phyloP scores from a whole-genome alignment of 495 filamentous ascomycete species.

The Xylaria scruposa region DNA sequence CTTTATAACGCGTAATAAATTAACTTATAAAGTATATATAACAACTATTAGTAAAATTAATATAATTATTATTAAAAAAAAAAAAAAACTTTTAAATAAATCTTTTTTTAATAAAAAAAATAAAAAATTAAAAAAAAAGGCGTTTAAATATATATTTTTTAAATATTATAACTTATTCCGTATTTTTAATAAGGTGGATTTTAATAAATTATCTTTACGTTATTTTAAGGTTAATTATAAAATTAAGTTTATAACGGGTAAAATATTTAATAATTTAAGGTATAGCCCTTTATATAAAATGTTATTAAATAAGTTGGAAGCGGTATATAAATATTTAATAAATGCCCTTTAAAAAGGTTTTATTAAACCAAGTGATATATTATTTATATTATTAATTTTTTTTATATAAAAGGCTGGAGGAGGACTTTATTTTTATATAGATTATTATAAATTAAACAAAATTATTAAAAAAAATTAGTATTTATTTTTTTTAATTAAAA shows the following conservation, averaged over 20 bases:
- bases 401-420: background rate
- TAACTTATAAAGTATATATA: background rate
- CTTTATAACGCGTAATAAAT: background rate
- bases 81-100: background rate
- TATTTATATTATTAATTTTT: background rate
- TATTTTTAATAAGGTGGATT: background rate
- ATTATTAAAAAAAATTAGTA: background rate
- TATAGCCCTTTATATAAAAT: background rate
- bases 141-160: background rate
- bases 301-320: background rate
- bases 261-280: background rate
- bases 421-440: background rate
- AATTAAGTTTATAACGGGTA: background rate
- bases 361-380: background rate
- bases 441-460: background rate
- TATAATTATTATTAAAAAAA: background rate
- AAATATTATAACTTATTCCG: background rate
- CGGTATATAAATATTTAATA: background rate
- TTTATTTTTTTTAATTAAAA: background rate
- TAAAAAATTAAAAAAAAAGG: background rate
- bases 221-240: background rate
- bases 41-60: background rate
- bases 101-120: background rate
- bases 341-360: background rate
- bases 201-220: background rate